These are phyloP conservation scores for Calycina herbarum DNA, from an alignment of 2,329 filamentous ascomycete genomes.

Conservation along the genomic window DNA sequence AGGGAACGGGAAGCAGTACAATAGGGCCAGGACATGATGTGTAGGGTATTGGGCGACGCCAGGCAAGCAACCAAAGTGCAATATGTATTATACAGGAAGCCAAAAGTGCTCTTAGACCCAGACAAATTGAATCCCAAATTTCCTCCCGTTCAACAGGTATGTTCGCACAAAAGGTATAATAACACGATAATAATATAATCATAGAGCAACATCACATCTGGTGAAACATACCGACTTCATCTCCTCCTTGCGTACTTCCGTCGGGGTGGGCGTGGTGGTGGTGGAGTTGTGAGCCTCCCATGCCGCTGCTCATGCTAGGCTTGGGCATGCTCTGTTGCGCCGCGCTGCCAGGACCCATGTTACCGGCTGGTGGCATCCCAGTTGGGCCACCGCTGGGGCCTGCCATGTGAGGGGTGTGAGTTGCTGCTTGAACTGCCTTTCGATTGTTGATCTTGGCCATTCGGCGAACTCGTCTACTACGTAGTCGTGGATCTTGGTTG, in stretches of 20 bases:
- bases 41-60: conserved; percentile 30
- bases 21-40: conserved; percentile 32
- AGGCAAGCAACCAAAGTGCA: conserved; percentile 35
- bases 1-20: conserved; percentile 28
- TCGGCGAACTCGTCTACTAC: conserved; percentile 86
- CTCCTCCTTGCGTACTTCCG: conserved; percentile 66
- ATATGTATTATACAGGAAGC: conserved; percentile 41
- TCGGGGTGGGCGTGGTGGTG: conserved; percentile 76
- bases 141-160: conserved; percentile 33
- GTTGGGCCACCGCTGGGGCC: conserved; percentile 65
- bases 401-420: conserved; percentile 61
- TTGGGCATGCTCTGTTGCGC: conserved; percentile 56
- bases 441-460: conserved; percentile 96
- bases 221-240: conserved; percentile 92
- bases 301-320: conserved; percentile 61
- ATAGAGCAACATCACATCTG: conserved; percentile 62
- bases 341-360: conserved; percentile 58
- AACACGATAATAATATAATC: conserved; percentile 46
- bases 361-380: conserved; percentile 61
- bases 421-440: conserved; percentile 64
- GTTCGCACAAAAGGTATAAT: conserved; percentile 36
- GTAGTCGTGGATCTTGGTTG: conserved; percentile 89
- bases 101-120: conserved; percentile 23
- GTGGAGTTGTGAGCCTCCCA: conserved; percentile 63
- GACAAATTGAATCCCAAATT: conserved; percentile 19